Conservation (phyloP, 371 early-diverging fungal species). For the Mucor piriformis region DNA sequence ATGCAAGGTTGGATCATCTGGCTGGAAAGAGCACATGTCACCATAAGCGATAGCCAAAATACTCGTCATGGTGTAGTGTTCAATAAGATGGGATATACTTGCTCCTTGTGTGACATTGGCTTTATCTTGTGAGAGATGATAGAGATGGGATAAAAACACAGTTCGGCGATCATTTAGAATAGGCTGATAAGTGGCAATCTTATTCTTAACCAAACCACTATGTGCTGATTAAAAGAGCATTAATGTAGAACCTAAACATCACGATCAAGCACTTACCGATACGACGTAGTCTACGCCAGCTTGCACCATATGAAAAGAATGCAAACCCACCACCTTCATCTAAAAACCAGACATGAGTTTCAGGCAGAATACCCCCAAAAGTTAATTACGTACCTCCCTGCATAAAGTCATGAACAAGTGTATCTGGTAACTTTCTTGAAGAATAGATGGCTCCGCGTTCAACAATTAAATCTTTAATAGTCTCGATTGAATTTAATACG, state of each 20-base stretch:
- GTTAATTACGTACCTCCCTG: slow-evolving; percentile 37
- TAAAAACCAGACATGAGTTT: no score
- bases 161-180: slow-evolving; percentile 36
- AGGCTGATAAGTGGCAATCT: slow-evolving; percentile 43
- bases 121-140: slow-evolving; percentile 6
- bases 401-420: slow-evolving; percentile 38
- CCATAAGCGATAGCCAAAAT: slow-evolving; percentile 49
- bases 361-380: no score
- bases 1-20: slow-evolving; percentile 40
- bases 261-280: slow-evolving; percentile 31
- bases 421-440: slow-evolving; percentile 43
- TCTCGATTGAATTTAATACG: slow-evolving; percentile 37
- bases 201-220: slow-evolving; percentile 34
- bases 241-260: neutral
- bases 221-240: slow-evolving; percentile 30
- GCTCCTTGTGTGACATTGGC: slow-evolving; percentile 8
- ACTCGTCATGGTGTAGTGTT: slow-evolving; percentile 49
- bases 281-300: slow-evolving; percentile 46
- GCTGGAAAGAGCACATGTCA: slow-evolving; percentile 36
- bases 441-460: slow-evolving; percentile 44
- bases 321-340: slow-evolving; percentile 54
- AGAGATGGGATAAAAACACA: slow-evolving; percentile 21
- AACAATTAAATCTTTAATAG: slow-evolving; percentile 44
- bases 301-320: slow-evolving; percentile 45
- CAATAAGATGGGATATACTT: slow-evolving; percentile 24